Percentiles rank a stretch among this genome's conserved stretches.
Conservation (phyloP, 2,329 filamentous ascomycete species). For the Microsporum canis region DNA sequence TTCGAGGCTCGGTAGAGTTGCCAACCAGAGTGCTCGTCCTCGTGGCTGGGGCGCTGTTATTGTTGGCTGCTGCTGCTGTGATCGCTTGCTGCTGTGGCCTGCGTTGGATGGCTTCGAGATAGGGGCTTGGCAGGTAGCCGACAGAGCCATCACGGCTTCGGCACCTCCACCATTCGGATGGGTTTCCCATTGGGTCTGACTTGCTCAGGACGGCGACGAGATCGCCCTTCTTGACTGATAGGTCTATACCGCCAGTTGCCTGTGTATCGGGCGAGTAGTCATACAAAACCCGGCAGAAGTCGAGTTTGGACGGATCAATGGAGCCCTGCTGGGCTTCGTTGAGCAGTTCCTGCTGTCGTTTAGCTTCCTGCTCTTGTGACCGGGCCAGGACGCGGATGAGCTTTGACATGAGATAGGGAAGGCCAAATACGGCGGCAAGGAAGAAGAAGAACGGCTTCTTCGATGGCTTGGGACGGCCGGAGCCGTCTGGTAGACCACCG, state of each 20-base stretch:
- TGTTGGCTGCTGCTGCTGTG: constrained; percentile 21
- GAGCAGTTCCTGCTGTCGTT: constrained; percentile 39
- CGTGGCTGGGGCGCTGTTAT: not conserved
- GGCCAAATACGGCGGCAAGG: constrained; percentile 80
- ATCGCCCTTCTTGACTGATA: constrained; percentile 88
- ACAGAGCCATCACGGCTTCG: constrained; percentile 78
- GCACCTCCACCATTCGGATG: constrained; percentile 96
- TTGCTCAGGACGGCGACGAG: constrained; percentile 90
- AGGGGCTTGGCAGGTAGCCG: constrained; percentile 84
- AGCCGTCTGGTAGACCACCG: constrained; percentile 21
- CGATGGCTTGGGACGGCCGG: constrained; percentile 57
- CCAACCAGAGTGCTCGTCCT: constrained; percentile 3
- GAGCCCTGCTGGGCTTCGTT: constrained; percentile 38
- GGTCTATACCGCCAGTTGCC: constrained; percentile 60
- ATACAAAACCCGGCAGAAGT: constrained; percentile 90
- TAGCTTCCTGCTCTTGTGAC: constrained; percentile 67
- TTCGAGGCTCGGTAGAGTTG: not conserved
- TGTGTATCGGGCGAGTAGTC: constrained; percentile 76
- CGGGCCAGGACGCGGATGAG: constrained; percentile 76
- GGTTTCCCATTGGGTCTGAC: constrained; percentile 79
- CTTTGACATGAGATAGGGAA: constrained; percentile 96
- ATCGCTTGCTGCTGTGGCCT: constrained; percentile 35
- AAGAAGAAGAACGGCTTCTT: constrained; percentile 97
- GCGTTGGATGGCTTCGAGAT: constrained; percentile 65
- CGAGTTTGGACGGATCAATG: constrained; percentile 79